phyloP scores from a whole-genome alignment of 2,329 filamentous ascomycete genomes.

The Eurotiales sp. region DNA sequence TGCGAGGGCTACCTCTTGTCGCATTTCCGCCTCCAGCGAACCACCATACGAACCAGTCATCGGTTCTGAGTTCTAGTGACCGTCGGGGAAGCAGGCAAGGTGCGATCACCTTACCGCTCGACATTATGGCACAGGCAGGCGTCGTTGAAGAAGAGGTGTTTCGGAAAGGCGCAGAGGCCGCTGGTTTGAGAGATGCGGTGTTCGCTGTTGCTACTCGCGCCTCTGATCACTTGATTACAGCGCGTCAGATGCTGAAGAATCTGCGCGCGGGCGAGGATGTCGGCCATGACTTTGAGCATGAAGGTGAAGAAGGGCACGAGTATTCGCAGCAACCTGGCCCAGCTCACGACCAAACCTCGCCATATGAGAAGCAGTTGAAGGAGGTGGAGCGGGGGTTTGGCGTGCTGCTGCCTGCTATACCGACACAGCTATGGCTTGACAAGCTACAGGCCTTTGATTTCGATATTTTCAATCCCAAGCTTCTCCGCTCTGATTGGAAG shows the following conservation, averaged over 20 bases:
- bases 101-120: constrained; percentile 75
- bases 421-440: constrained; percentile 73
- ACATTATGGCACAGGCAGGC: constrained; percentile 78
- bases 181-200: constrained; percentile 80
- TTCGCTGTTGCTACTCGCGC: constrained; percentile 90
- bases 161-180: constrained; percentile 70
- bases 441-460: constrained; percentile 78
- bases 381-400: constrained; percentile 69
- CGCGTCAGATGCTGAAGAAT: constrained; percentile 82
- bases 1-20: constrained; percentile 85
- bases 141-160: constrained; percentile 89
- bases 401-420: constrained; percentile 74
- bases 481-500: constrained; percentile 71
- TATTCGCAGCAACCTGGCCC: constrained; percentile 29
- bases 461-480: constrained; percentile 66
- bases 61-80: constrained; percentile 36
- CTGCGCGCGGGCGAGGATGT: constrained; percentile 68
- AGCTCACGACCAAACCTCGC: constrained; percentile 1
- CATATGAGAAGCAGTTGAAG: constrained; percentile 32
- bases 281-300: constrained; percentile 85
- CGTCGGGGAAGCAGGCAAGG: constrained; percentile 50
- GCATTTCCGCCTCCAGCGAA: constrained; percentile 67
- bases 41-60: constrained; percentile 50
- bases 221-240: constrained; percentile 93
- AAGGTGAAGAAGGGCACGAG: constrained; percentile 66